Evolutionary conservation across 331 rosid genomes (phyloP).

Genomic region (Malus hybrid): DNA sequence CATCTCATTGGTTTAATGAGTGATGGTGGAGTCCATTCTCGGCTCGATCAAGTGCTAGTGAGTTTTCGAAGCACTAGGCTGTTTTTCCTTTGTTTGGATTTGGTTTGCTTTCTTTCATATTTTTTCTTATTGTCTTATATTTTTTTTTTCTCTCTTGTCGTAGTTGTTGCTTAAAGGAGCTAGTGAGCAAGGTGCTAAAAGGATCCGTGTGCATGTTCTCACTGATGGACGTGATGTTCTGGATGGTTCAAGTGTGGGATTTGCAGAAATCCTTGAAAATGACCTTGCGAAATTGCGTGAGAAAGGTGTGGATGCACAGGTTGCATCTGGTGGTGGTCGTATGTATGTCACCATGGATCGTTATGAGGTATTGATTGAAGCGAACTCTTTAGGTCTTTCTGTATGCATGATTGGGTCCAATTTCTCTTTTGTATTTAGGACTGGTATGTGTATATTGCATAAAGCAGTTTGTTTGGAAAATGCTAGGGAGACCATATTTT

Average conservation of each 20-base stretch:
- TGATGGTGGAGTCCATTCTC: constrained; percentile 96
- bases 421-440: not conserved
- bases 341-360: constrained; percentile 99
- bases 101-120: not conserved
- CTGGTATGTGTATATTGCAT: not conserved
- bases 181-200: constrained; percentile 66
- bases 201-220: constrained; percentile 82
- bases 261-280: constrained; percentile 73
- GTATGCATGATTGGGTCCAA: not conserved
- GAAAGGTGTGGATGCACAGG: constrained; percentile 77
- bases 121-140: not conserved
- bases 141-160: constrained; percentile 5
- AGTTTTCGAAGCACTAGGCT: not conserved
- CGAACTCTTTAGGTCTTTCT: not conserved
- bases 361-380: constrained; percentile 64
- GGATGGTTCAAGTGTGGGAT: constrained; percentile 88
- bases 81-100: not conserved
- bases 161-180: constrained; percentile 91
- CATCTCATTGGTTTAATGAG: constrained; percentile 93
- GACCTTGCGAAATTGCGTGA: constrained; percentile 64
- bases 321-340: constrained; percentile 99
- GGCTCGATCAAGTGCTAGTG: constrained; percentile 86
- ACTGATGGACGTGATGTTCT: constrained; percentile 99
- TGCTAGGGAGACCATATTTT: too few species aligned
- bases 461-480: too few species aligned